Evolutionary conservation across 345 rosid species (phyloP), one percentile per base, ranked within the genome.

Genomic region (Anacardium occidentale): DNA sequence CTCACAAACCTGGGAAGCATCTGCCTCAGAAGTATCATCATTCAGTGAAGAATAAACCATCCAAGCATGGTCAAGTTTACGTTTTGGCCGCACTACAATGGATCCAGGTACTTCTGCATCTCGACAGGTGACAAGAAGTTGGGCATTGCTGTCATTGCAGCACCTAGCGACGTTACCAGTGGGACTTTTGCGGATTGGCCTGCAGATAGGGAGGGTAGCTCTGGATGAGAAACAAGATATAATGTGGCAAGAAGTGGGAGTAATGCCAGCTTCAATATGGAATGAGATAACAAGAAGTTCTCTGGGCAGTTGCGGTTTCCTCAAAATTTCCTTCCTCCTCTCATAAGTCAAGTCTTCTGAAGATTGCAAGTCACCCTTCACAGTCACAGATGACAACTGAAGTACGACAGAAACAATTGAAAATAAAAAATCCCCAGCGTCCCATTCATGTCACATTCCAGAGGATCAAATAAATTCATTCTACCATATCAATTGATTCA

Each of bases 131-230:
- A 92, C 99, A 0, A 95, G 90, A 57, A 92, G 83, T 85, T 86
- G 97, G 9, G 98, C 99, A 48, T 98, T 20, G 99, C 97, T 67
- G 99, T 94, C 97, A 92, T 95, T 50, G 92, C 97, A 65, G 99
- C 99, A 64, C 96, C 91, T 1, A 95, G 90, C 21, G 94, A 98
- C 74, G 89, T 86, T 32, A 95, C 86, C 60, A 95, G 94, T 0
- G 98, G 98, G 26, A 95, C 85, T 78, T 88, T 88, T 5, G 98
- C 58, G 0, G 90, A 76, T 69, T 87, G 81, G 34, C 86, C 88
- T 7, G 86, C 61, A 1, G 83, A 81, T 51, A 84, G 72, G 62
- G 88, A 75, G 4, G 98, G 95, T 5, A 95, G 83, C 57, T 95
- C 98, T 0, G 97, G 97, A 57, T 95, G 97, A 73, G 99, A 94